Conservation (phyloP, 1,139 yeast genomes). For the Yamadazyma oceani region DNA sequence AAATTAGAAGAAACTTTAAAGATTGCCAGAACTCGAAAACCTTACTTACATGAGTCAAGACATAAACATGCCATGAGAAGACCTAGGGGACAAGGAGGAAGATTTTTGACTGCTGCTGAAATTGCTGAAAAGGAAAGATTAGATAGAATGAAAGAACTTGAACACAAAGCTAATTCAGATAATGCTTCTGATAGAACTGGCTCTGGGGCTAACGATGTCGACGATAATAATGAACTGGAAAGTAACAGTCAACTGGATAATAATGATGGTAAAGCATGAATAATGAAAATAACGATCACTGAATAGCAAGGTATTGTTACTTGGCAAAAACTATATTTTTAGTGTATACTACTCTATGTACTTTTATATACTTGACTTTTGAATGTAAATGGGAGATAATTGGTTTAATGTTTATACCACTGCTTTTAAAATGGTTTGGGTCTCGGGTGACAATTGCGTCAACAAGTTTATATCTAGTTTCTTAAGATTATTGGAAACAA, state of each 20-base stretch:
- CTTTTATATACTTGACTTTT: neutral
- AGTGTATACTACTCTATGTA: constrained; percentile 2
- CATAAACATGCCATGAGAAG: constrained; percentile 99
- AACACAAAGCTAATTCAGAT: constrained; percentile 24
- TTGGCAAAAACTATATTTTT: neutral
- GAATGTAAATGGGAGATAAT: neutral
- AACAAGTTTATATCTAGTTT: constrained; percentile 34
- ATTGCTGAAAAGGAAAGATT: constrained; percentile 78
- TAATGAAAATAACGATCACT: constrained; percentile 1
- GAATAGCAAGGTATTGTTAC: neutral
- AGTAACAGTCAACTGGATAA: too few species aligned
- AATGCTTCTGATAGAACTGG: neutral
- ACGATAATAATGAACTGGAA: too few species aligned
- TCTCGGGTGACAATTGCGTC: constrained; percentile 26
- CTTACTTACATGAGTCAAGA: constrained; percentile 93
- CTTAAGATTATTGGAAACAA: constrained; percentile 30
- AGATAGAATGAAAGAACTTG: constrained; percentile 47
- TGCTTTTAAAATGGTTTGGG: constrained; percentile 20
- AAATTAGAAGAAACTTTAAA: constrained; percentile 85
- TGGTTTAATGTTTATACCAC: neutral
- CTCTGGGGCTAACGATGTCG: too few species aligned
- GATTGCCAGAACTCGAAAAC: constrained; percentile 87
- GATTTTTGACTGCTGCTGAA: constrained; percentile 95
- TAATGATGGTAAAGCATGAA: neutral
- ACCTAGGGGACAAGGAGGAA: constrained; percentile 98